Percentiles rank a stretch among this genome's conserved stretches.
Conservation (phyloP, 768 basidiomycete species). For the Sarcomyxa edulis region DNA sequence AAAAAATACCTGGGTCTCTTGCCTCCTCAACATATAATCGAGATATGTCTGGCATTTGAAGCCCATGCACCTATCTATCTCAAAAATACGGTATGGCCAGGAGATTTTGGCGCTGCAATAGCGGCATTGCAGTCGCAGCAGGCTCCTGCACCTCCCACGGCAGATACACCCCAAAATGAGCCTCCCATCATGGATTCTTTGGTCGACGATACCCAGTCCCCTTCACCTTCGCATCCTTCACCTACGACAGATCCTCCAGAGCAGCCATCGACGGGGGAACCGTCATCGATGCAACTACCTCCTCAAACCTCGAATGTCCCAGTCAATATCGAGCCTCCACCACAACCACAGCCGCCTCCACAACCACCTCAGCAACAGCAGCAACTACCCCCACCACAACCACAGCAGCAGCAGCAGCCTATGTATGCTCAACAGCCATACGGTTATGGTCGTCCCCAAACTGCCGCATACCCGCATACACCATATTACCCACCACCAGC, state of each 20-base stretch:
- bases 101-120: slow-evolving; percentile 62
- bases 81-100: slow-evolving; percentile 68
- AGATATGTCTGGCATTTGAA: slow-evolving; percentile 72
- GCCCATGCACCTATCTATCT: slow-evolving; percentile 60
- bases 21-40: slow-evolving; percentile 67
- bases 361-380: slow-evolving; percentile 12
- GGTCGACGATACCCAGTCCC: slow-evolving; percentile 8
- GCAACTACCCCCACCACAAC: slow-evolving; percentile 7
- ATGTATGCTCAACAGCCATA: slow-evolving; percentile 54
- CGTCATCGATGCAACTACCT: slow-evolving; percentile 14
- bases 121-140: slow-evolving; percentile 34
- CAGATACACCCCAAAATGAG: slow-evolving; percentile 16
- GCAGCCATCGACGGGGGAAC: slow-evolving; percentile 20
- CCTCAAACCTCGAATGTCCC: slow-evolving; percentile 14
- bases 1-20: slow-evolving; percentile 67
- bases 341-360: slow-evolving; percentile 14
- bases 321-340: slow-evolving; percentile 13
- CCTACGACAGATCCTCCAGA: slow-evolving; percentile 11
- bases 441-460: slow-evolving; percentile 40
- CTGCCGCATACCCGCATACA: slow-evolving; percentile 58
- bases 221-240: slow-evolving; percentile 8
- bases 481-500: slow-evolving; percentile 57
- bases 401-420: slow-evolving; percentile 19
- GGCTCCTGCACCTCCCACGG: slow-evolving; percentile 18
- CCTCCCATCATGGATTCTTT: slow-evolving; percentile 15